Evolutionary conservation across 768 basidiomycete genomes (phyloP), one percentile per base, ranked within the genome.

Genomic region (Phlebiopsis gigantea): DNA sequence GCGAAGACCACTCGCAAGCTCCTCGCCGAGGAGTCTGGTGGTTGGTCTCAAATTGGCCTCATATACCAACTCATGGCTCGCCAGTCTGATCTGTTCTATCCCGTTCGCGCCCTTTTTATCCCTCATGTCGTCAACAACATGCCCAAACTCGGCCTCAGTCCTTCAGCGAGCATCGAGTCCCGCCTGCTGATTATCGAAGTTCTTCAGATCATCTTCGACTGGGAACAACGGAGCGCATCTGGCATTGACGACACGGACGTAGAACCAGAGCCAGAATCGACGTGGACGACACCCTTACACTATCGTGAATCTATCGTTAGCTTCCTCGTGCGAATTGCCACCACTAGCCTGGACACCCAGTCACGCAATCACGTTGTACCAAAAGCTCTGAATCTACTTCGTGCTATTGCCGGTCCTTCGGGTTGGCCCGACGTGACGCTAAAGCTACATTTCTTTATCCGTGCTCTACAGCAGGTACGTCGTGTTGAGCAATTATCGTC

Each of bases 31-130:
- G 97, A 99, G 66, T 88, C 88, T 2, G 80, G 81, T 50, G 79
- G 80, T 25, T 77, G 81, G 46, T 74, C 80, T 44, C 82, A 94
- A 58, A 79, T 89, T 53, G 83, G 88, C 58, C 79, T 80, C 59
- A 89, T 98, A 51, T 99, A 97, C 67, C 88, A 95, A 59, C 82
- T 99, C 53, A 87, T 99, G 56, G 87, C 93, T 60, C 89, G 93
- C 58, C 93, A 98, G 58, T 84, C 90, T 0, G 81, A 92, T 52
- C 77, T 97, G 8, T 99, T 98, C 73, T 98, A 88, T 75, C 87
- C 91, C 42, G 91, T 93, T 56, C 88, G 97, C 42, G 88, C 91
- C 2, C 76, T 97, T 8, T 98, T 98, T 71, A 83, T 98, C 14
- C 89, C 93, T 0, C 90, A 94, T 66, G 94, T 99, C 74, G 90